Evolutionary conservation across 2,329 filamentous ascomycete genomes (phyloP), one percentile per base, ranked within the genome.

Genomic region (Ampelomyces quisqualis): DNA sequence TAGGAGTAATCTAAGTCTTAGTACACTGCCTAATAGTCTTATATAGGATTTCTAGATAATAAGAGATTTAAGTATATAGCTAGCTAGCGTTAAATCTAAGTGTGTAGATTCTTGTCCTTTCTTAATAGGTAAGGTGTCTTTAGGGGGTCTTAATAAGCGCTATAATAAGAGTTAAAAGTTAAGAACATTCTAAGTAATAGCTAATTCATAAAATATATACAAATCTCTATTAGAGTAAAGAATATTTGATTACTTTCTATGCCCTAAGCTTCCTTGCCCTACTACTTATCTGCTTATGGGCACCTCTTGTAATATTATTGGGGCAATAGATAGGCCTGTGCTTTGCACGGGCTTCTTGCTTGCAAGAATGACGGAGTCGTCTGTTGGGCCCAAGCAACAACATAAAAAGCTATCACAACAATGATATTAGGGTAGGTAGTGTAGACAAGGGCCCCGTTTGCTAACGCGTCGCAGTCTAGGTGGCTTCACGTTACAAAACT

Each of bases 301-400:
- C n/a, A 5, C 28, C 28, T 14, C 28, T 31, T 31, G 28, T 31
- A 31, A n/a, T n/a, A n/a, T n/a, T n/a, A n/a, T n/a, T n/a, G n/a
- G n/a, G n/a, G n/a, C n/a, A n/a, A n/a, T n/a, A n/a, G n/a, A n/a
- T n/a, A n/a, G n/a, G n/a, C n/a, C n/a, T n/a, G n/a, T n/a, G n/a
- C n/a, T n/a, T n/a, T n/a, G n/a, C n/a, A n/a, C n/a, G n/a, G n/a
- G n/a, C n/a, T n/a, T n/a, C n/a, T n/a, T n/a, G n/a, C n/a, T n/a
- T n/a, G n/a, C n/a, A n/a, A n/a, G n/a, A n/a, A n/a, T n/a, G n/a
- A n/a, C n/a, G n/a, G n/a, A n/a, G n/a, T n/a, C n/a, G n/a, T n/a
- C n/a, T n/a, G n/a, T n/a, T n/a, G n/a, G n/a, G n/a, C n/a, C n/a
- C n/a, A n/a, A n/a, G n/a, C n/a, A n/a, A n/a, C n/a, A n/a, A n/a